A percentile compares a stretch with the other conserved stretches of the same genome.
phyloP scores from a whole-genome alignment of 2,329 filamentous ascomycete species.

The Zymoseptoria tritici region DNA sequence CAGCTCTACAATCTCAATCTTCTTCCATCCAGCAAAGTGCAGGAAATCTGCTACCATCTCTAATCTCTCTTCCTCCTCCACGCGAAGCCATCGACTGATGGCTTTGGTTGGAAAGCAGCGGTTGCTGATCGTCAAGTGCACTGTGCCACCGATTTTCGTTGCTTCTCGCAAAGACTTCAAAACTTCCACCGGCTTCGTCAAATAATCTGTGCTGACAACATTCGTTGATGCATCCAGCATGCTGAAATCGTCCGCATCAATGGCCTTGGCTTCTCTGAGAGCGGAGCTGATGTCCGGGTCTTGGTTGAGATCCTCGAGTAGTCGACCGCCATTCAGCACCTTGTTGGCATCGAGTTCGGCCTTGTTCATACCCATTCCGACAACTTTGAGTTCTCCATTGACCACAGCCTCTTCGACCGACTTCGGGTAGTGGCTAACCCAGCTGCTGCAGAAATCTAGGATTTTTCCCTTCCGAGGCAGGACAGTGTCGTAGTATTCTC shows the following conservation, averaged over 20 bases:
- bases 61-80: conserved; percentile 40
- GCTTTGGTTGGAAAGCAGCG: conserved; percentile 49
- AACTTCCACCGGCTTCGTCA: conserved; percentile 41
- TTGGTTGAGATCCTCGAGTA: conserved; percentile 41
- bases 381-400: conserved; percentile 33
- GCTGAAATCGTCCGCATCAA: conserved; percentile 5
- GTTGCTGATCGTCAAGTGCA: conserved; percentile 47
- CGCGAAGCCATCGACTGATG: conserved; percentile 41
- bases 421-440: conserved; percentile 42
- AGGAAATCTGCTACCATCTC: conserved; percentile 47
- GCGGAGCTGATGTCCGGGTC: conserved; percentile 26
- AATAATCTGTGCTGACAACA: conserved; percentile 47
- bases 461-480: conserved; percentile 38
- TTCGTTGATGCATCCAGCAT: conserved; percentile 43
- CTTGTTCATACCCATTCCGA: conserved; percentile 44
- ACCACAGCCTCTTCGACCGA: conserved; percentile 27
- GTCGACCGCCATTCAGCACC: conserved; percentile 27
- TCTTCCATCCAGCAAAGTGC: conserved; percentile 44
- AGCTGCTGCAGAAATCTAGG: conserved; percentile 46
- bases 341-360: conserved; percentile 39
- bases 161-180: conserved; percentile 35
- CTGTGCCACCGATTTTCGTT: conserved; percentile 36
- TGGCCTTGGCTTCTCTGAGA: conserved; percentile 9
- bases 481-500: conserved; percentile 39
- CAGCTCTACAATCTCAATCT: conserved; percentile 49